Base-by-base conservation (phyloP, 176 grass and related monocot genomes). In the Neostapfia colusana region DNA sequence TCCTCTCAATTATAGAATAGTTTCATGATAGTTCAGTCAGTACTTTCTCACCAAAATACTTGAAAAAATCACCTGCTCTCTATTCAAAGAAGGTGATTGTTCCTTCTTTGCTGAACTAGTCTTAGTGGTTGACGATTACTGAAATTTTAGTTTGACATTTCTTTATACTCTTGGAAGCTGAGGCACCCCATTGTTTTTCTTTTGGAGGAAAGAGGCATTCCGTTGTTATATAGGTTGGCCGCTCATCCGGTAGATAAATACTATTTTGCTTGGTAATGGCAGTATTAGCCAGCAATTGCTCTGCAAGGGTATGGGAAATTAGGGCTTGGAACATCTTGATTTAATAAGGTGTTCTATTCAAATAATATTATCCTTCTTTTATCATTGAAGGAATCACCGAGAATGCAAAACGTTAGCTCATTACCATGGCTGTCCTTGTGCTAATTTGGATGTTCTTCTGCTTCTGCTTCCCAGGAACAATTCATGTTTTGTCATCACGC, bases 401-500 rank as follows among this genome's bases (percentile, higher is more conserved):
- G 4, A 57, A 16, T 20, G 38, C 3, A 14, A 24, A 49, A 63
- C 1, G 18, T 24, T 34, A 53, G 10, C 40, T 69, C 24, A 18
- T 3, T 24, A 21, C 11, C 3, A 55, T 65, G 15, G 16, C 3
- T 15, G 5, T 54, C 48, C 24, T 48, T 38, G 37, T 37, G 12
- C 65, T 58, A 69, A 69, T 38, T 38, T 28, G 1, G 26, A 70
- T 63, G 26, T 13, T 26, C 10, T 68, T 76, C 21, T 82, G 42
- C 10, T 68, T 76, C 21, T 82, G 42, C 60, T 82, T 66, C 73
- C 41, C 87, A 98, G 95, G 89, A 98, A 0, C 95, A 98, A 84
- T 95, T 79, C 79, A 75, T 86, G 55, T 98, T 86, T 14, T 98
- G 91, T 83, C 63, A 92, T 75, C 28, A 18, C 43, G 95, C 89